Conservation (phyloP, 2,329 filamentous ascomycete genomes). For the Thielaviopsis musarum region DNA sequence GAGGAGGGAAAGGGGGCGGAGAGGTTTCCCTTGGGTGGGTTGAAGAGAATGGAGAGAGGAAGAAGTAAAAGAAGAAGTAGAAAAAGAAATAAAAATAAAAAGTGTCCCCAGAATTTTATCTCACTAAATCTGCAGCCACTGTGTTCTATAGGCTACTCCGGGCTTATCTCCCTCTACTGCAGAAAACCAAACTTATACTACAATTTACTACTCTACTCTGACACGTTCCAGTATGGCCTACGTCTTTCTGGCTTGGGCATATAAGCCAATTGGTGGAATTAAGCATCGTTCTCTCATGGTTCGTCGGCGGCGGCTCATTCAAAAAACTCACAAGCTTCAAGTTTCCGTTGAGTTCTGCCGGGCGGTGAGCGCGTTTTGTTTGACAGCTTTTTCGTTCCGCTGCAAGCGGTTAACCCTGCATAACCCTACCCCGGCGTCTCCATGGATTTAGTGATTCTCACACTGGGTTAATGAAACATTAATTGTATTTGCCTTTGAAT, state of each 20-base stretch:
- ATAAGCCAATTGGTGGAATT: too few relatives aligned
- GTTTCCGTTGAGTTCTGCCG: slow-evolving; percentile 11
- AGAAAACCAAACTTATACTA: too few relatives aligned
- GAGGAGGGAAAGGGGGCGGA: background rate
- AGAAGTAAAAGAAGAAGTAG: background rate
- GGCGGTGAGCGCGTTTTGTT: slow-evolving; percentile 6
- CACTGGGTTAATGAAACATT: background rate
- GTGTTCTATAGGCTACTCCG: background rate
- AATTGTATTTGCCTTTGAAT: background rate
- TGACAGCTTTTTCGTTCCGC: background rate
- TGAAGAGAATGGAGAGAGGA: background rate
- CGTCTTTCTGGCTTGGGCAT: too few relatives aligned
- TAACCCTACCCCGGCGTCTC: background rate
- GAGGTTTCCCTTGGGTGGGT: background rate
- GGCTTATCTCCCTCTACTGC: too few relatives aligned
- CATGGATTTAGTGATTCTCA: background rate
- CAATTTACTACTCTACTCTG: too few relatives aligned
- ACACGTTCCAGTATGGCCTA: too few relatives aligned
- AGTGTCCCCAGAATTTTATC: background rate
- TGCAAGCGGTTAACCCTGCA: background rate
- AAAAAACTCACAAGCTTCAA: background rate
- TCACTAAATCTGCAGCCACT: background rate
- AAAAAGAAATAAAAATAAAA: slow-evolving; percentile 1
- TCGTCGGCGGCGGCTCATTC: background rate
- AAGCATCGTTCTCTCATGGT: too few relatives aligned